These are phyloP conservation scores for Apium graveolens DNA, from an alignment of 129 eudicot genomes.

Conservation along the genomic window DNA sequence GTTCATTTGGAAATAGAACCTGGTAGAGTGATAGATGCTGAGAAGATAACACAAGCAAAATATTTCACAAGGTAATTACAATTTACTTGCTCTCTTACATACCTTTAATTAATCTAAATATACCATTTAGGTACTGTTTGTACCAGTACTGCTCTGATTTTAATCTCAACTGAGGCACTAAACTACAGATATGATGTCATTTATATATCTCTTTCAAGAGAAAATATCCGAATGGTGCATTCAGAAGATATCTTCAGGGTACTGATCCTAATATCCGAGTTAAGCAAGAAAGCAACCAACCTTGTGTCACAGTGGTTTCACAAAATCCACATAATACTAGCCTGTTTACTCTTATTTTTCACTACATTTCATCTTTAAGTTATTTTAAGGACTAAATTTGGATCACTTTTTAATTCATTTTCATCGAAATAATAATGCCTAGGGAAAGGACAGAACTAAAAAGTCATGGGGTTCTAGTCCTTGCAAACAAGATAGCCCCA, in stretches of 20 bases:
- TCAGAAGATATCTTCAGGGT: background rate
- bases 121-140: background rate
- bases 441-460: no score
- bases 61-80: background rate
- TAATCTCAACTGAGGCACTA: background rate
- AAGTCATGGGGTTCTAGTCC: background rate
- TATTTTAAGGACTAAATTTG: background rate
- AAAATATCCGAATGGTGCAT: background rate
- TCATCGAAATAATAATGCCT: background rate
- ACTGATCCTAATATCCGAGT: background rate
- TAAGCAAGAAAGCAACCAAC: background rate
- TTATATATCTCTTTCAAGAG: background rate
- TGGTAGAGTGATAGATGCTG: conserved; percentile 15
- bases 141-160: background rate
- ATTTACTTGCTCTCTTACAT: background rate
- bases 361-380: background rate
- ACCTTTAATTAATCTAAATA: background rate
- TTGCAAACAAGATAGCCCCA: background rate
- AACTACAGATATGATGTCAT: background rate
- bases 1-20: conserved; percentile 93
- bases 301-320: background rate
- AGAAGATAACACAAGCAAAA: background rate
- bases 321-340: background rate
- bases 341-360: background rate
- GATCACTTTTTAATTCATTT: background rate